These are phyloP conservation scores for Zizania latifolia DNA, from an alignment of 176 grass and related monocot species.

Conservation along the genomic window DNA sequence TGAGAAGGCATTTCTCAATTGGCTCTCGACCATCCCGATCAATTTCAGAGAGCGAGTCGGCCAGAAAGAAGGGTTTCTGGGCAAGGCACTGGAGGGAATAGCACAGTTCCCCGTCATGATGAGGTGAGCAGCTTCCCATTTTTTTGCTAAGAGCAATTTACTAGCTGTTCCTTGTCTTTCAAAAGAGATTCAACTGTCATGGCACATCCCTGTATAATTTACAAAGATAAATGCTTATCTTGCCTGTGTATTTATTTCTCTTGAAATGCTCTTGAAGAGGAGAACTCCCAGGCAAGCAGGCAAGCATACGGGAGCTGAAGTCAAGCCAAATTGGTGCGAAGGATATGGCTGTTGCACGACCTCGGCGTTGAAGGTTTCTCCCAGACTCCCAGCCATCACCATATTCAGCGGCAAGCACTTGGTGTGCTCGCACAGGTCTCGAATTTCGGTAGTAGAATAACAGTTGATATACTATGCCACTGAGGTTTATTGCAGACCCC, in stretches of 20 bases:
- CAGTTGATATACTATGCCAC: conserved; percentile 22
- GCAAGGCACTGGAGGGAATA: conserved; percentile 53
- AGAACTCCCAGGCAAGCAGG: conserved; percentile 16
- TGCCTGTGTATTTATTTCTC: background rate
- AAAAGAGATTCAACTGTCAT: background rate
- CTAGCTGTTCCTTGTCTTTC: background rate
- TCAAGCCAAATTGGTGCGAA: background rate
- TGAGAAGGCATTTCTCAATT: conserved; percentile 69
- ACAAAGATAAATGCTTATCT: background rate
- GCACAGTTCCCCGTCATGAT: background rate
- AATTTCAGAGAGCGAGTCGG: conserved; percentile 35
- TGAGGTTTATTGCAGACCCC: conserved; percentile 28
- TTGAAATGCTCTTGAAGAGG: conserved; percentile 14
- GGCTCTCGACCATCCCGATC: conserved; percentile 33
- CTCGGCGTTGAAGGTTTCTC: conserved; percentile 15
- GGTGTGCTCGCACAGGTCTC: background rate
- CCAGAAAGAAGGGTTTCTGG: conserved; percentile 86
- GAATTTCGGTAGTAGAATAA: conserved; percentile 31
- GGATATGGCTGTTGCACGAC: conserved; percentile 11
- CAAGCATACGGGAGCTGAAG: background rate
- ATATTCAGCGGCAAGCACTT: background rate
- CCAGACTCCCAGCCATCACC: background rate
- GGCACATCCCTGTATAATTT: background rate
- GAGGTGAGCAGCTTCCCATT: conserved; percentile 27
- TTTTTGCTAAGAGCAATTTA: background rate